These are phyloP conservation scores for Tetracladium setigerum DNA, from an alignment of 495 filamentous ascomycete species.

Conservation along the genomic window DNA sequence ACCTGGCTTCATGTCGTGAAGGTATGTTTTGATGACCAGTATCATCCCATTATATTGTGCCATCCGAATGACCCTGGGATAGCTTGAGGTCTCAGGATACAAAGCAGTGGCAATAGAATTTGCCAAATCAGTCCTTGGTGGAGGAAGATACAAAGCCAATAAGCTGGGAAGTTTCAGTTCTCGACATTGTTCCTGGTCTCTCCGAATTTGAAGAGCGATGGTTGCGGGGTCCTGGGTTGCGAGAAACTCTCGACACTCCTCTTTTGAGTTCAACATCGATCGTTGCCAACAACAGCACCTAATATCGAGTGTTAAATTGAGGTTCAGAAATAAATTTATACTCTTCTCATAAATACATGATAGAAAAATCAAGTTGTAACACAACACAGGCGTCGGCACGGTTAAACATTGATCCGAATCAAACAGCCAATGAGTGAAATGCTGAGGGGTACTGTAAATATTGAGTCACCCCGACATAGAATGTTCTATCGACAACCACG, in stretches of 20 bases:
- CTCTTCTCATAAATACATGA: too few species aligned
- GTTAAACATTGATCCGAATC: too few species aligned
- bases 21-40: slow-evolving; percentile 24
- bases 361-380: too few species aligned
- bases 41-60: slow-evolving; percentile 25
- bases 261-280: slow-evolving; percentile 3
- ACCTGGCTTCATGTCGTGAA: slow-evolving; percentile 12
- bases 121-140: slow-evolving; percentile 4
- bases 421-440: too few species aligned
- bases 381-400: too few species aligned
- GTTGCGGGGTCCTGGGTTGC: slow-evolving; percentile 12
- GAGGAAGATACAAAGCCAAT: slow-evolving; percentile 19
- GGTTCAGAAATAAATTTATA: too few species aligned
- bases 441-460: too few species aligned
- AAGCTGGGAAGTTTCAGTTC: slow-evolving; percentile 19
- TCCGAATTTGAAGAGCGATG: slow-evolving; percentile 20
- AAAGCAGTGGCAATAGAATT: slow-evolving; percentile 21
- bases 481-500: too few species aligned
- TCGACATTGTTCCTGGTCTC: slow-evolving; percentile 22
- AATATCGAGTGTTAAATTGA: too few species aligned
- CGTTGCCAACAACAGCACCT: background rate
- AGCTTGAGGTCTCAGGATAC: slow-evolving; percentile 12
- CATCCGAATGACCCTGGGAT: background rate
- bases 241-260: slow-evolving; percentile 8
- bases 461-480: too few species aligned